Evolutionary conservation across 352 stramenopile genomes (phyloP).

Genomic region (Phytophthora crassamura): DNA sequence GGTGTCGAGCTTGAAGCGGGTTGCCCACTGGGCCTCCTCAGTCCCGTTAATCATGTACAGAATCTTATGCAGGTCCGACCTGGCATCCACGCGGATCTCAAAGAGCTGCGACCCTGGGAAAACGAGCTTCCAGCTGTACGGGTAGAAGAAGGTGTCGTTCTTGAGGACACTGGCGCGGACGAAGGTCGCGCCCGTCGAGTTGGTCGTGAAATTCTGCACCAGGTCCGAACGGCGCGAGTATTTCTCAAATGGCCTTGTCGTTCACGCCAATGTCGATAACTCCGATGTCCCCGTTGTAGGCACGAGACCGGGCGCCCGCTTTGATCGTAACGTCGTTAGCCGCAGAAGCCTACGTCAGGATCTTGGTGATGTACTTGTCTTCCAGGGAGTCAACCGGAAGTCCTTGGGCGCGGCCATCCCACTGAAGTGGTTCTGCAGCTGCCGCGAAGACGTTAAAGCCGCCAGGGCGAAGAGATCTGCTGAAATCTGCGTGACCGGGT

Average conservation of each 20-base stretch:
- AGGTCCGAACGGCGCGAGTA: constrained; percentile 42
- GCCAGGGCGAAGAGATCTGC: constrained; percentile 13
- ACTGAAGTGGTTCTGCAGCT: too few species aligned
- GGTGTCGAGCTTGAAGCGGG: constrained; percentile 37
- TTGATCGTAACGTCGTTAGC: constrained; percentile 42
- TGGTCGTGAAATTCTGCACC: constrained; percentile 40
- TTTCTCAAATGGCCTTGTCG: constrained; percentile 34
- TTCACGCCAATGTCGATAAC: constrained; percentile 43
- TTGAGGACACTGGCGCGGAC: constrained; percentile 42
- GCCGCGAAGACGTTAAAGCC: constrained; percentile 13
- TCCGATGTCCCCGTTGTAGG: constrained; percentile 41
- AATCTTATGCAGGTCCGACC: constrained; percentile 38
- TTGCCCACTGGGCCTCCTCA: constrained; percentile 44
- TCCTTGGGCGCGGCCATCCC: constrained; percentile 51
- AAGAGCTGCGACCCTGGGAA: constrained; percentile 57
- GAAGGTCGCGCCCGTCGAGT: constrained; percentile 38
- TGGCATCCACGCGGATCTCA: constrained; percentile 50
- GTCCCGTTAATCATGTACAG: constrained; percentile 44
- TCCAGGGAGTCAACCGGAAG: constrained; percentile 45
- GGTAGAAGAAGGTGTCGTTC: constrained; percentile 32
- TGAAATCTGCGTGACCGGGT: constrained; percentile 13
- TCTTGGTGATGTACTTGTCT: constrained; percentile 53
- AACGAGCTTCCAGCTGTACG: constrained; percentile 47
- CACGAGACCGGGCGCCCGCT: constrained; percentile 31
- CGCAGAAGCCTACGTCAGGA: constrained; percentile 43